A percentile compares a stretch with the other conserved stretches of the same genome.
Conservation (phyloP, 2,329 filamentous ascomycete genomes). For the Pseudogymnoascus sp. region DNA sequence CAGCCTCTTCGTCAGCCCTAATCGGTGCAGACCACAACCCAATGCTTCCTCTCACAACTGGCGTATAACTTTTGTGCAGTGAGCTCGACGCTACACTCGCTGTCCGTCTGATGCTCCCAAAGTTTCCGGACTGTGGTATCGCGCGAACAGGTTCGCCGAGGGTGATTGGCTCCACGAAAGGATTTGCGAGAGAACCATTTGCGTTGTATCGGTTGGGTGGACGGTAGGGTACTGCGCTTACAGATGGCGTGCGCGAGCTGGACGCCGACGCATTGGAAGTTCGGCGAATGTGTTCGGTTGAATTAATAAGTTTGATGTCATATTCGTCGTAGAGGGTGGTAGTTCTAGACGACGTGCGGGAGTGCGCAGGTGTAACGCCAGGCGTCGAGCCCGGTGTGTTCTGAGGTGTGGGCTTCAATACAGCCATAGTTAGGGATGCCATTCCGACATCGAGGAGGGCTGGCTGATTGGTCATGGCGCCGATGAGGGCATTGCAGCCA, state of each 20-base stretch:
- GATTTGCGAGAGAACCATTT: neutral
- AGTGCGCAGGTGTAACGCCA: slow-evolving; percentile 29
- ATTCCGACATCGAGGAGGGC: slow-evolving; percentile 84
- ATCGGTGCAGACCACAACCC: slow-evolving; percentile 40
- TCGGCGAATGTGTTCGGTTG: slow-evolving; percentile 61
- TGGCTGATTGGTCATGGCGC: slow-evolving; percentile 82
- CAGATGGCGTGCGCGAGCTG: slow-evolving; percentile 27
- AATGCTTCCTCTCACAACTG: slow-evolving; percentile 30
- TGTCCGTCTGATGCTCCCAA: slow-evolving; percentile 28
- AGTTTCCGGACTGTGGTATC: slow-evolving; percentile 7
- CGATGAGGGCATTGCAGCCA: slow-evolving; percentile 90
- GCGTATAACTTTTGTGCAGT: slow-evolving; percentile 17
- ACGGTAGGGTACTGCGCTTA: neutral
- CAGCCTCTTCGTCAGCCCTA: slow-evolving; percentile 40
- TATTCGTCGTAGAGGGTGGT: slow-evolving; percentile 53
- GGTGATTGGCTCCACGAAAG: slow-evolving; percentile 1
- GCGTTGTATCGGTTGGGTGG: neutral
- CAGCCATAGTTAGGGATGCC: slow-evolving; percentile 84
- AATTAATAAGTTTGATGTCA: slow-evolving; percentile 66
- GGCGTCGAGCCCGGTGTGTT: slow-evolving; percentile 18
- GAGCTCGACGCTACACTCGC: slow-evolving; percentile 20
- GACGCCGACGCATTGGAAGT: slow-evolving; percentile 28
- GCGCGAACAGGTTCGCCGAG: neutral
- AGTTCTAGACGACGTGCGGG: slow-evolving; percentile 27
- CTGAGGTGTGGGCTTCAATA: slow-evolving; percentile 39